Evolutionary conservation across 352 stramenopile genomes (phyloP), one percentile per base, ranked within the genome.

Genomic region (Globisporangium ultimum): DNA sequence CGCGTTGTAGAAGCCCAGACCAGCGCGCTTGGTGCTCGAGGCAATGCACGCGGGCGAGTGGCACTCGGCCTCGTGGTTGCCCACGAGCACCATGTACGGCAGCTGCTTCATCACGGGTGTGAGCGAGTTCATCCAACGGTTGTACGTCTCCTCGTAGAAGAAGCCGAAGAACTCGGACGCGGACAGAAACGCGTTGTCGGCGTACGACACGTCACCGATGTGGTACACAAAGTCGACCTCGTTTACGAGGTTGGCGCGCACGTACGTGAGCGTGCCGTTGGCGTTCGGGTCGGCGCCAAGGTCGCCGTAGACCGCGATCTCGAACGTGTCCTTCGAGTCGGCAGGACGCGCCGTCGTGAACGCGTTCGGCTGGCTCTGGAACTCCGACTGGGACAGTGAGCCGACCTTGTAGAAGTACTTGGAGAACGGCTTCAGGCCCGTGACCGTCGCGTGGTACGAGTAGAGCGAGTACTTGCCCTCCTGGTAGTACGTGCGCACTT

Each of bases 31-130:
- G 48, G 55, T 64, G 0, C 18, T 48, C 24, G 79, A 88, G 7
- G 80, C 1, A 0, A 80, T 48, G 49, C 87, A 97, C 10, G 46
- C 24, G 0, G 81, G 74, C 20, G 78, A 91, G 63, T 94, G 79
- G 60, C 87, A 96, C 61, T 97, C 87, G 14, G 85, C 84, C 53
- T 97, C 89, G 67, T 96, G 89, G 67, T 97, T 97, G 20, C 88
- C 88, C 5, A 86, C 70, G 10, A 79, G 42, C 17, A 91, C 80
- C 87, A 96, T 95, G 74, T 94, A 96, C 24, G 89, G 85, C 41
- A 88, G 50, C 14, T 63, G 20, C n/a, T 47, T 64, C 76, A 84
- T 87, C 43, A 80, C 34, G 1, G 77, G 67, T 24, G 72, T 62
- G 41, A 93, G 55, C 51, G 70, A 60, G 52, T 87, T 82, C 81